Percentiles rank a stretch among this genome's conserved stretches.
These are phyloP conservation scores for Chlamydomonas sp. DNA, from an alignment of 139 green algal genomes.

Conservation along the genomic window DNA sequence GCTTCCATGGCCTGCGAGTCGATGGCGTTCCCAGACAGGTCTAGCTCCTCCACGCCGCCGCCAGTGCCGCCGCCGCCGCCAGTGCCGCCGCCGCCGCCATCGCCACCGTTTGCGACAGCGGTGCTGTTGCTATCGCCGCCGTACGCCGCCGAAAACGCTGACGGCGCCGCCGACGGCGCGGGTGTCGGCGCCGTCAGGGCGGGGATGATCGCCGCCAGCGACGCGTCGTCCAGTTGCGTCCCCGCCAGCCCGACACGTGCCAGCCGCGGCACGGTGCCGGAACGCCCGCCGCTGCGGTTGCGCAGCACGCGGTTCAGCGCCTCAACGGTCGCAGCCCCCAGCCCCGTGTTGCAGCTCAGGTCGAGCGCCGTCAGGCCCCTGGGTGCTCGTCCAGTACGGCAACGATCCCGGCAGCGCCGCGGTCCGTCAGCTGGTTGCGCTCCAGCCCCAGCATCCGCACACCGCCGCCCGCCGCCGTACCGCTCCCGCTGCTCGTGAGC, in stretches of 20 bases:
- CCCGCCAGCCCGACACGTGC: neutral
- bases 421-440: conserved; percentile 18
- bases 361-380: conserved; percentile 12
- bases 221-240: neutral
- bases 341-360: conserved; percentile 10
- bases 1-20: conserved; percentile 7
- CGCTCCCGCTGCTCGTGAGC: neutral
- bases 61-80: too few species aligned
- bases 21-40: neutral
- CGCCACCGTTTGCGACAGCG: neutral
- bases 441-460: conserved; percentile 22
- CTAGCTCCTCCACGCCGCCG: conserved; percentile 17
- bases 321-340: conserved; percentile 14
- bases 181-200: neutral
- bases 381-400: conserved; percentile 8
- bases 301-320: neutral
- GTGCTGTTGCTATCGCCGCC: neutral
- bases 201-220: conserved; percentile 4
- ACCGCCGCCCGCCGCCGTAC: neutral
- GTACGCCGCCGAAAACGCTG: neutral
- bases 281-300: neutral
- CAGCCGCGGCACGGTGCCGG: neutral
- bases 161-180: neutral
- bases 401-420: conserved; percentile 1
- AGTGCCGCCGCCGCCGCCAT: too few species aligned